phyloP scores from a whole-genome alignment of 78 protist genomes.

The Neovahlkampfia damariscottae region DNA sequence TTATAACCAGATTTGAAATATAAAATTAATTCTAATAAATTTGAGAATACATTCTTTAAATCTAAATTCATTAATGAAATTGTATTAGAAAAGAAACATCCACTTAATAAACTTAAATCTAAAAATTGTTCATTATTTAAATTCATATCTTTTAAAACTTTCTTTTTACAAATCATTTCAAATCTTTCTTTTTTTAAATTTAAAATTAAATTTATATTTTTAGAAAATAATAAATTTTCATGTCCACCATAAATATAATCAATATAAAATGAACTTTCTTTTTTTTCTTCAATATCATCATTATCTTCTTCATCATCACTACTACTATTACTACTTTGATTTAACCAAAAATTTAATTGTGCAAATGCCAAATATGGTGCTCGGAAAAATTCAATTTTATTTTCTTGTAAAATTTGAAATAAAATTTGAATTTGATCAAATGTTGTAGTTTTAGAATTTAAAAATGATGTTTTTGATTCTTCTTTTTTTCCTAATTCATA shows the following conservation, averaged over 20 bases:
- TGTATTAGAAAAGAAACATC: no score
- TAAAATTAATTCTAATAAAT: no score
- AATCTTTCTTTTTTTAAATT: no score
- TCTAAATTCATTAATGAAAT: no score
- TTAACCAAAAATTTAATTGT: conserved; percentile 9
- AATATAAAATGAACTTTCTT: background rate
- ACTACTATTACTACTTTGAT: background rate
- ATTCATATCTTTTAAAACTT: no score
- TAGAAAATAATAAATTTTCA: no score
- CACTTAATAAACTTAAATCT: no score
- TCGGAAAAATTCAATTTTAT: conserved; percentile 4
- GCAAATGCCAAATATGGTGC: conserved; percentile 22
- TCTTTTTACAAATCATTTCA: no score
- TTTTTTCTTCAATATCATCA: background rate
- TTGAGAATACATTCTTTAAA: no score
- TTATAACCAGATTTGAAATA: no score
- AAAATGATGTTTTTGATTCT: background rate
- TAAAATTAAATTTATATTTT: no score
- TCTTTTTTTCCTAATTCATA: conserved; percentile 1
- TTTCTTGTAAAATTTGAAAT: background rate
- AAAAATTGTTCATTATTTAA: no score
- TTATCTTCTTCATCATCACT: background rate
- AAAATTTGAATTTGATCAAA: conserved; percentile 6
- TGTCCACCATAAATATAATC: background rate
- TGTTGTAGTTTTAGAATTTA: background rate